These are phyloP conservation scores for Chlamydomonas sp. DNA, from an alignment of 139 green algal genomes.

Conservation along the genomic window DNA sequence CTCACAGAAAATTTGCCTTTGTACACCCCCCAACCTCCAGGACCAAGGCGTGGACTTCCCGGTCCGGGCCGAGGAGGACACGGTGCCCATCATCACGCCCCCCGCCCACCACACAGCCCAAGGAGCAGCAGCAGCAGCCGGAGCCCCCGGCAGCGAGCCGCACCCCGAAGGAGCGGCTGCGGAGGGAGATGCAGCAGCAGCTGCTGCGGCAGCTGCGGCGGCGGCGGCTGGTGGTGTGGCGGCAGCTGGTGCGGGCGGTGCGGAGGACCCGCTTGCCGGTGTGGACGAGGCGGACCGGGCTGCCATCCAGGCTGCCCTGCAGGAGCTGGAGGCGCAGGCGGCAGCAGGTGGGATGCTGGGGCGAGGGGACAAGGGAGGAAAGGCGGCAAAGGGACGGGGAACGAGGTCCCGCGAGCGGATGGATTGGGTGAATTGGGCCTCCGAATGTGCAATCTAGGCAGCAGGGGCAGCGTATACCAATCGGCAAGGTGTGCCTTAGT, in stretches of 20 bases:
- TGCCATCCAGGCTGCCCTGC: slow-evolving; percentile 37
- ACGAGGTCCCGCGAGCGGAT: not conserved
- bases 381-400: not conserved
- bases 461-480: too few relatives aligned
- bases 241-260: not conserved
- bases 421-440: not conserved
- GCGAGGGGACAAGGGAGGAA: not conserved
- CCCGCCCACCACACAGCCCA: not conserved
- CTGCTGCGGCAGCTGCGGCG: not conserved
- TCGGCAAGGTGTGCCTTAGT: too few relatives aligned
- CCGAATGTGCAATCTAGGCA: too few relatives aligned
- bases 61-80: slow-evolving; percentile 24
- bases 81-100: slow-evolving; percentile 48
- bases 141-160: not conserved
- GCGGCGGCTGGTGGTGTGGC: not conserved
- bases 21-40: slow-evolving; percentile 4
- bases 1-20: too few relatives aligned
- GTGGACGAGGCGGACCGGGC: slow-evolving; percentile 42
- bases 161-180: not conserved
- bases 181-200: not conserved
- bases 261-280: slow-evolving; percentile 22
- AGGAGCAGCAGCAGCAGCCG: not conserved
- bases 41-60: slow-evolving; percentile 64
- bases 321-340: slow-evolving; percentile 33
- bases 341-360: slow-evolving; percentile 14